Evolutionary conservation across 2,329 filamentous ascomycete genomes (phyloP).

Genomic region (Monascus ruber): DNA sequence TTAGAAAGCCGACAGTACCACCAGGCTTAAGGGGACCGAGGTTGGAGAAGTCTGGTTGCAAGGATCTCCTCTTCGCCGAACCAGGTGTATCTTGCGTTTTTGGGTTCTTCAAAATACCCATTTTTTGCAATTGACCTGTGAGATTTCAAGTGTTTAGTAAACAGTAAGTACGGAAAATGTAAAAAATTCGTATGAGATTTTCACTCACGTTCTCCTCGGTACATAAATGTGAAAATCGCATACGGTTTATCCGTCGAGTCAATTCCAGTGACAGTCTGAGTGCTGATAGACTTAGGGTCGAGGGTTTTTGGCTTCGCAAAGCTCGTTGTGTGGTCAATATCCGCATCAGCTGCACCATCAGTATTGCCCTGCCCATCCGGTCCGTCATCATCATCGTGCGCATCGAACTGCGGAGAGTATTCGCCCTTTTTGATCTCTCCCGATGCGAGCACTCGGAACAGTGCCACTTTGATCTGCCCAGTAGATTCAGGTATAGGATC

Average conservation of each 20-base stretch:
- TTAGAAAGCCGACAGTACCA: conserved; percentile 82
- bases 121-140: conserved; percentile 85
- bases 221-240: conserved; percentile 95
- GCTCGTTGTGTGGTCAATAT: conserved; percentile 93
- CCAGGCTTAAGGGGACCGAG: conserved; percentile 72
- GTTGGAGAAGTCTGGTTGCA: conserved; percentile 73
- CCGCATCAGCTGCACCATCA: conserved; percentile 53
- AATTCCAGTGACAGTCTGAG: conserved; percentile 96
- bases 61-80: conserved; percentile 64
- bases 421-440: conserved; percentile 97
- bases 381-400: conserved; percentile 86
- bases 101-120: conserved; percentile 67
- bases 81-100: conserved; percentile 51
- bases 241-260: conserved; percentile 94
- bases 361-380: conserved; percentile 43
- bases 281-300: conserved; percentile 95
- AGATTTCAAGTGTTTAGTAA: neutral
- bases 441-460: conserved; percentile 89
- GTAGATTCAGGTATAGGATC: conserved; percentile 81
- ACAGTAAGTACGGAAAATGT: conserved; percentile 2
- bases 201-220: conserved; percentile 79
- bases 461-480: conserved; percentile 94
- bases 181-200: conserved; percentile 3
- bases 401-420: conserved; percentile 95
- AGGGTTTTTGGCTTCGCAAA: conserved; percentile 94